Base-by-base conservation (phyloP, 2,329 filamentous ascomycete genomes). In the Penicillium crustosum region DNA sequence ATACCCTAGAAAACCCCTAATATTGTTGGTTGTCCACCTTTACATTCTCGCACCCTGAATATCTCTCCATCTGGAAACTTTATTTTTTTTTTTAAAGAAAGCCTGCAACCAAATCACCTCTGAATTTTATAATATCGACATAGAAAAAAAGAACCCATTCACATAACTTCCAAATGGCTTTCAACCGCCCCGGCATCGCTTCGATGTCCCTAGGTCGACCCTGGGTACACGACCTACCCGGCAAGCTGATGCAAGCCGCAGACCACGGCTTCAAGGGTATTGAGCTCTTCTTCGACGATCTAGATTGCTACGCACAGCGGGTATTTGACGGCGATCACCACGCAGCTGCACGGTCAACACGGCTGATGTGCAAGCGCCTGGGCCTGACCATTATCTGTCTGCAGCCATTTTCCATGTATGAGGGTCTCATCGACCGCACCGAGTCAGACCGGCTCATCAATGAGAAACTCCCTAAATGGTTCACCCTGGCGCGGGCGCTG, bases 371-470 rank as follows among this genome's bases (percentile, higher is more conserved):
- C 59, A 57, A 64, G 36, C 49, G 65, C 2, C 61, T 72, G 27
- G 47, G 62, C 27, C 60, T 78, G 47, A 63, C 63, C 31, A 73
- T 77, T 47, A 66, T 78, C 63, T 87, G 85, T 60, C 80, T 93
- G 0, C 89, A 91, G 68, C 90, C 90, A 0, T 93, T 93, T 70
- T 83, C 84, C 77, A 85, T 91, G 75, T 92, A 89, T 74, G 90
- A 93, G 64, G 90, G 90, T 1, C 80, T 92, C 0, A 59, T 86
- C 6, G 85, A 91, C 72, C 79, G 88, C 10, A 65, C 73, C 17
- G 78, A 83, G 58, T 87, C 89, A 66, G 73, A 75, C 1, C 73
- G 78, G 27, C 79, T 86, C 4, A 74, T 92, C 31, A 77, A 83
- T 19, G 83, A 91, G 64, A 73, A 73, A 41, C 80, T 93, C 23